Percentiles rank a stretch among this genome's conserved stretches.
phyloP scores from a whole-genome alignment of 768 basidiomycete genomes.

The Candolleomyces eurysporus region DNA sequence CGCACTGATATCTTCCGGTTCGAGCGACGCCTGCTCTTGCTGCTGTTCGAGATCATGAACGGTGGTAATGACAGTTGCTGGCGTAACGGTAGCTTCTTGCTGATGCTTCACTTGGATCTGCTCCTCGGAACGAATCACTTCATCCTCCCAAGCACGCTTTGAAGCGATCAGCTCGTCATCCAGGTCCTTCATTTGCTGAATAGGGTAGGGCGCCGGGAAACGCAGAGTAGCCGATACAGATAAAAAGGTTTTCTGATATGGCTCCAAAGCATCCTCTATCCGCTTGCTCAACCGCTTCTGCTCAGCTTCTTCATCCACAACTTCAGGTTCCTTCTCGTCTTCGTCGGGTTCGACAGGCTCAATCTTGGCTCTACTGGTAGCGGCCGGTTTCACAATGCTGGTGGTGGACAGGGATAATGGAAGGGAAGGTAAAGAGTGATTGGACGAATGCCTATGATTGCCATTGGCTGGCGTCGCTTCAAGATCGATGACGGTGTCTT shows the following conservation, averaged over 20 bases:
- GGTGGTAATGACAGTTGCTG: conserved; percentile 23
- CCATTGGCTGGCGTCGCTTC: conserved; percentile 58
- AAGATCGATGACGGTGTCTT: conserved; percentile 73
- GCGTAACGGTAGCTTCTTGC: conserved; percentile 43
- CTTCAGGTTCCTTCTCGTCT: conserved; percentile 34
- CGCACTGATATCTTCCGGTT: conserved; percentile 56
- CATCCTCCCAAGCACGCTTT: conserved; percentile 84
- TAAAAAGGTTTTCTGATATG: conserved; percentile 83
- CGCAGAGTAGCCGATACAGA: conserved; percentile 92
- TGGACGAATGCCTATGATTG: background rate
- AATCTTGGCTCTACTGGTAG: background rate
- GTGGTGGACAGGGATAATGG: background rate
- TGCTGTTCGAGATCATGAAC: conserved; percentile 18
- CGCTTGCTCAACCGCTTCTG: conserved; percentile 67
- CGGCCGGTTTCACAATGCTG: conserved; percentile 8
- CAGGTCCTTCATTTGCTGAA: conserved; percentile 84
- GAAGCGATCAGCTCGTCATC: conserved; percentile 72
- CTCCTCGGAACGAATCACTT: conserved; percentile 76
- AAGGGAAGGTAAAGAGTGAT: conserved; percentile 13
- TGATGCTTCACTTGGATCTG: conserved; percentile 41
- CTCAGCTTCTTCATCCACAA: conserved; percentile 72
- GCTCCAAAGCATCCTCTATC: conserved; percentile 79
- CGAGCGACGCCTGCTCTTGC: conserved; percentile 11
- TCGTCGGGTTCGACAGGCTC: conserved; percentile 21
- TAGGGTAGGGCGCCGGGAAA: conserved; percentile 89